Conservation (phyloP, 257 asterid genomes). For the Echium plantagineum region DNA sequence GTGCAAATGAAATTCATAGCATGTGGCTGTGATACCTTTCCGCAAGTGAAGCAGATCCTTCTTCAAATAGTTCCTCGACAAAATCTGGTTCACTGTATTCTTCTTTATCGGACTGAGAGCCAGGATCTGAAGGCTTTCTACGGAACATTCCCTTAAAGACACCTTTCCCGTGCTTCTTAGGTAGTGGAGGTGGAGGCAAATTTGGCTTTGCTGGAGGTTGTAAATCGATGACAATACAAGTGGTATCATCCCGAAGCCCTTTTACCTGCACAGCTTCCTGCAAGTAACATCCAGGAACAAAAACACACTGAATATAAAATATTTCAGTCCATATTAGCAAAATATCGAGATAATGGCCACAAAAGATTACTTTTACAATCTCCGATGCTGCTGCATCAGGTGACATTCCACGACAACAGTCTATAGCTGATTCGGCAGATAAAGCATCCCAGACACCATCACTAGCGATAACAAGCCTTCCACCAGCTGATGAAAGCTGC, state of each 20-base stretch:
- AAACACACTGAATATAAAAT: background rate
- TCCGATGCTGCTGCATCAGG: constrained; percentile 65
- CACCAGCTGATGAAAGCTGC: constrained; percentile 67
- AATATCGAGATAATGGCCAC: background rate
- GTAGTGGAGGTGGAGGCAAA: constrained; percentile 33
- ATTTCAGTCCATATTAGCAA: background rate
- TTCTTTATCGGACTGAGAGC: constrained; percentile 31
- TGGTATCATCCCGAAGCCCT: constrained; percentile 75
- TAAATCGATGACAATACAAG: constrained; percentile 67
- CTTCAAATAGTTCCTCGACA: constrained; percentile 73
- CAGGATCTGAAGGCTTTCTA: constrained; percentile 32
- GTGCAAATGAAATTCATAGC: background rate
- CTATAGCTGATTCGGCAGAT: constrained; percentile 53
- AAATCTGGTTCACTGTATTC: constrained; percentile 38
- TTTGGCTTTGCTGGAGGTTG: constrained; percentile 44
- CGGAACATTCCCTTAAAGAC: constrained; percentile 61
- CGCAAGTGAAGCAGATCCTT: constrained; percentile 67
- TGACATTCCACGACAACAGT: constrained; percentile 59
- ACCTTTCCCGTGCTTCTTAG: constrained; percentile 53
- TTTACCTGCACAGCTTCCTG: constrained; percentile 64
- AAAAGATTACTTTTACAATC: constrained; percentile 42
- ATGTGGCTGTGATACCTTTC: constrained; percentile 34
- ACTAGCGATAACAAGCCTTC: constrained; percentile 63
- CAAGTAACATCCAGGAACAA: constrained; percentile 10
- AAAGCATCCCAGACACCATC: constrained; percentile 86